phyloP scores from a whole-genome alignment of 257 asterid species.

The Salvia rosmarinus region DNA sequence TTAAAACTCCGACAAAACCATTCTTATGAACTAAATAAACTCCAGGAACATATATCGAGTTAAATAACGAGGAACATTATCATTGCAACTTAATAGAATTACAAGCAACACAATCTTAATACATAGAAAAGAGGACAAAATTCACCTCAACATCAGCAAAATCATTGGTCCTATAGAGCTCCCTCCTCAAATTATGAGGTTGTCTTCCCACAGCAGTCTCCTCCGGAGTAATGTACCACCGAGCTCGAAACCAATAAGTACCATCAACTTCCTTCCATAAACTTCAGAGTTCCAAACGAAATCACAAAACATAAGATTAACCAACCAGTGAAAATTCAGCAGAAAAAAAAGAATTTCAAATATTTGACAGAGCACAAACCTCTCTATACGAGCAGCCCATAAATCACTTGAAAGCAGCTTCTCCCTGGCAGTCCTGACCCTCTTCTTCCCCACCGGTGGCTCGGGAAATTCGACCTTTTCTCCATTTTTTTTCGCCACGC shows the following conservation, averaged over 20 bases:
- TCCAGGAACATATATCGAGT: background rate
- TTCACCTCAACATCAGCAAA: constrained; percentile 79
- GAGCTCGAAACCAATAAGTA: constrained; percentile 72
- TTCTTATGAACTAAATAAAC: background rate
- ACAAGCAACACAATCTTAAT: constrained; percentile 2
- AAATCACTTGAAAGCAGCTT: constrained; percentile 86
- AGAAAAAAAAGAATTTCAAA: constrained; percentile 2
- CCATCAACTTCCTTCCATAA: constrained; percentile 95
- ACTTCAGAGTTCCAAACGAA: constrained; percentile 44
- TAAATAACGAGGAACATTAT: background rate
- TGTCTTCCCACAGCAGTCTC: constrained; percentile 92
- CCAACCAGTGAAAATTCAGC: constrained; percentile 1
- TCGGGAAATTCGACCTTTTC: constrained; percentile 51
- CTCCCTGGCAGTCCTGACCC: constrained; percentile 78
- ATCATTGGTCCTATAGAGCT: constrained; percentile 80
- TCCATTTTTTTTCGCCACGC: constrained; percentile 61
- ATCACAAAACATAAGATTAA: constrained; percentile 7
- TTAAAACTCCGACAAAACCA: constrained; percentile 10
- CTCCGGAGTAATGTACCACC: constrained; percentile 88
- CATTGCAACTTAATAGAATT: constrained; percentile 5
- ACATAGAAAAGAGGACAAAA: constrained; percentile 24
- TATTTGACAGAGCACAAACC: constrained; percentile 46
- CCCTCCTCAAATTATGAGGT: constrained; percentile 89
- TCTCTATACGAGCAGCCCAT: constrained; percentile 83
- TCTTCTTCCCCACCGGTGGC: constrained; percentile 73